Percentiles rank a stretch among this genome's conserved stretches.
phyloP scores from a whole-genome alignment of 75 land plant genomes.

The Larix kaempferi region DNA sequence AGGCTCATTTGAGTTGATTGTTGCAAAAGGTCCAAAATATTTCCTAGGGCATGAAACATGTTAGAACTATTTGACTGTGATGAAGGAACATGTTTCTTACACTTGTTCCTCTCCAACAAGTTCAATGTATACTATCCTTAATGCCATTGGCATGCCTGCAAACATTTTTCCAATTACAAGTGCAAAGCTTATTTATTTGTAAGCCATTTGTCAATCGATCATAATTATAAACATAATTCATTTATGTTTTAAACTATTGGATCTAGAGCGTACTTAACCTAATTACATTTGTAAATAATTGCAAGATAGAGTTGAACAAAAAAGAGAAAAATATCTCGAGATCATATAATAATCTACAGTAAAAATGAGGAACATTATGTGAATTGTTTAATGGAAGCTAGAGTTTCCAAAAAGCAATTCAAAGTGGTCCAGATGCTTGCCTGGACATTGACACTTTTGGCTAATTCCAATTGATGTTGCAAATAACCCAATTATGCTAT shows the following conservation, averaged over 20 bases:
- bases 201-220: not conserved
- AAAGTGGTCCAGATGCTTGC: not conserved
- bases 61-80: not conserved
- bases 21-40: not conserved
- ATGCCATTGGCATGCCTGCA: not conserved
- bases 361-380: not conserved
- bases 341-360: constrained; percentile 1
- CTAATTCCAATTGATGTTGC: not conserved
- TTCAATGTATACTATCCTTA: not conserved
- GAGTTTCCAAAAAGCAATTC: not conserved
- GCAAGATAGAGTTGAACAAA: not conserved
- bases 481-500: too few relatives aligned
- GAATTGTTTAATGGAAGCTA: not conserved
- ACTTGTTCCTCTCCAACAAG: not conserved
- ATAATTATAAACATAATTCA: too few relatives aligned
- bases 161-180: not conserved
- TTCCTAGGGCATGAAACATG: not conserved
- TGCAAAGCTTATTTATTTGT: not conserved
- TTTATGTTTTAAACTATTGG: too few relatives aligned
- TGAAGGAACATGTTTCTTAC: not conserved
- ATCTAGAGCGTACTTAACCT: not conserved
- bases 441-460: not conserved
- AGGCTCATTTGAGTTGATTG: too few relatives aligned
- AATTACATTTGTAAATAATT: not conserved
- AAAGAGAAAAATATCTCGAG: not conserved